Base-by-base conservation (phyloP, 164 flowering plant genomes). In the Nelumbo lutea region DNA sequence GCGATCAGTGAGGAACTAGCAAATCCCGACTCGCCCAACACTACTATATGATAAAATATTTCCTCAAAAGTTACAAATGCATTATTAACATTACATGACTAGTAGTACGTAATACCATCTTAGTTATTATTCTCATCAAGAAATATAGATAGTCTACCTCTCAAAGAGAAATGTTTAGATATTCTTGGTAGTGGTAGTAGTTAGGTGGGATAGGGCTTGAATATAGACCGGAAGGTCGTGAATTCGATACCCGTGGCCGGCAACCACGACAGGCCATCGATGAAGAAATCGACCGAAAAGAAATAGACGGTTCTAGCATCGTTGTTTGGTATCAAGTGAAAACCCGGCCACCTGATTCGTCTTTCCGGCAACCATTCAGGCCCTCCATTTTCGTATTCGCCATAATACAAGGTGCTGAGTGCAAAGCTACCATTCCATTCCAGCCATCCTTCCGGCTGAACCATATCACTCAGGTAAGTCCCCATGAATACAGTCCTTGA, bases 291-390 rank as follows among this genome's bases (percentile, higher is more conserved):
- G 14, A 72, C 75, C 0, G 75, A 66, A 13, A 53, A 72, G 11
- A 27, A 51, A 44, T 5, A 61, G 2, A 70, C 70, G 1, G 55
- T 40, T 1, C 13, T 9, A 1, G 61, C 39, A 0, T 57, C 63
- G 27, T 61, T 27, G 27, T 27, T 27, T 27, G 27, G 43, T 7
- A 76, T 68, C 4, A 56, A 9, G 40, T 65, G 71, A 57, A 13
- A 76, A 8, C 80, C 80, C 1, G 75, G 64, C 81, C 81, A 78
- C 0, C 11, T 59, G 1, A 78, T 74, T 42, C 81, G 7, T 0
- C 52, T 38, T 0, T 48, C 55, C 1, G 68, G 11, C 6, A 9
- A 47, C 1, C 78, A 66, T 0, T 76, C 81, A 0, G 76, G 74
- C 1, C 81, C 81, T 7, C 2, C 9, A 55, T 78, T 78, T 63